Conservation (phyloP, 371 early-diverging fungal species). For the Rhizomucor pusillus region DNA sequence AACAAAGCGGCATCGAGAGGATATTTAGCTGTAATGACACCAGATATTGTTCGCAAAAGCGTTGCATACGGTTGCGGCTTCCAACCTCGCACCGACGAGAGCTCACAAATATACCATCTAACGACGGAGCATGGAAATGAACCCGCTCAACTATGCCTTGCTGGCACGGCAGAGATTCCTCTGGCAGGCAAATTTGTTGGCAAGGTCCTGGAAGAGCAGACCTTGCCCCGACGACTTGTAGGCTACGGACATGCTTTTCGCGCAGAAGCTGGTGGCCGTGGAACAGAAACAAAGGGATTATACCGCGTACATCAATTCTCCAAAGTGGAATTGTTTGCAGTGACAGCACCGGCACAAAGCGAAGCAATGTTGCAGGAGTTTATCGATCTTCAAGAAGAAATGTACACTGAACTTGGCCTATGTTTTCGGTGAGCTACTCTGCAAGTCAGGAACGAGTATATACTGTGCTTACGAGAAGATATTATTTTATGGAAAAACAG, state of each 20-base stretch:
- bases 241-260: conserved; percentile 86
- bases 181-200: conserved; percentile 80
- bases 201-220: conserved; percentile 49
- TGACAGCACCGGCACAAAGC: conserved; percentile 67
- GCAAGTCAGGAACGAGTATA: neutral
- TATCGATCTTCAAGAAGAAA: conserved; percentile 66
- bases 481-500: conserved; percentile 28
- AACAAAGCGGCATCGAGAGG: conserved; percentile 68
- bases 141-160: conserved; percentile 54
- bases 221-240: conserved; percentile 71
- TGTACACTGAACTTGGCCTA: conserved; percentile 79
- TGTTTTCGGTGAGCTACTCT: conserved; percentile 61
- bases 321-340: conserved; percentile 89
- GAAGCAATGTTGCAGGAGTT: conserved; percentile 73
- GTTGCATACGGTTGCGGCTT: conserved; percentile 91
- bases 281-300: conserved; percentile 81
- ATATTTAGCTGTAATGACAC: conserved; percentile 79
- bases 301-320: conserved; percentile 95
- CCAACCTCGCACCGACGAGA: conserved; percentile 72
- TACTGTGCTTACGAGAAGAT: neutral
- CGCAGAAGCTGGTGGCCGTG: conserved; percentile 89
- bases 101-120: conserved; percentile 85
- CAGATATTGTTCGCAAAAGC: conserved; percentile 81
- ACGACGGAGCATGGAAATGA: neutral
- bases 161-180: conserved; percentile 93